These are phyloP conservation scores for Microbotryomycetes sp. DNA, from an alignment of 1,284 basidiomycete genomes.

Conservation along the genomic window DNA sequence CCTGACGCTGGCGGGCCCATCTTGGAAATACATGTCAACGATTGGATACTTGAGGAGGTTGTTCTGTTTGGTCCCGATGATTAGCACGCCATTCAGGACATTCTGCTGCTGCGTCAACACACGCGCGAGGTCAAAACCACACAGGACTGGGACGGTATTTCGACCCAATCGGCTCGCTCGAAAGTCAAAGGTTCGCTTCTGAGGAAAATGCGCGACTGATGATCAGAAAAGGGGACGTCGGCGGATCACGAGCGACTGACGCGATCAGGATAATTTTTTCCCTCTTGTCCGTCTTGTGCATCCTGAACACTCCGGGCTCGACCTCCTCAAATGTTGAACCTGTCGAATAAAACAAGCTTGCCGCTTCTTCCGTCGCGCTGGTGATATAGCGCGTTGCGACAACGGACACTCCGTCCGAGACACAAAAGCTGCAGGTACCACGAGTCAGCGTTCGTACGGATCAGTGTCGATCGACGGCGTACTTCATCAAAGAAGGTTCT, in stretches of 20 bases:
- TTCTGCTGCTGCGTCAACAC: slow-evolving; percentile 34
- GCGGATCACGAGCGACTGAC: slow-evolving; percentile 1
- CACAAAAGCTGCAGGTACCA: slow-evolving; percentile 75
- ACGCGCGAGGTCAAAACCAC: slow-evolving; percentile 40
- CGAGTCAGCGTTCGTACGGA: neutral
- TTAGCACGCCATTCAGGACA: slow-evolving; percentile 82
- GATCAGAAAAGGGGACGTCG: neutral
- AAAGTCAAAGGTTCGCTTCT: slow-evolving; percentile 82
- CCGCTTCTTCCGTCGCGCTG: slow-evolving; percentile 81
- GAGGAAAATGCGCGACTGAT: slow-evolving; percentile 78
- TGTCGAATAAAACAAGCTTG: slow-evolving; percentile 54
- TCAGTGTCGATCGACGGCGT: slow-evolving; percentile 49
- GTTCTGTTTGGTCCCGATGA: slow-evolving; percentile 44
- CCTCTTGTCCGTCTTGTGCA: slow-evolving; percentile 92
- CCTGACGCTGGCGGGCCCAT: neutral
- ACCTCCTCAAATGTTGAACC: slow-evolving; percentile 69
- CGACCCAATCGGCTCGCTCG: slow-evolving; percentile 57
- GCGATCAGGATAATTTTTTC: slow-evolving; percentile 49
- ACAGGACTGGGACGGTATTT: slow-evolving; percentile 47
- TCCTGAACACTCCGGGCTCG: slow-evolving; percentile 78
- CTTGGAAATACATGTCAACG: slow-evolving; percentile 66
- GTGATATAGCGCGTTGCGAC: slow-evolving; percentile 93
- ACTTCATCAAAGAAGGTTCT: slow-evolving; percentile 37
- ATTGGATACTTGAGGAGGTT: slow-evolving; percentile 92
- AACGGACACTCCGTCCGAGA: slow-evolving; percentile 87